These are phyloP conservation scores for Hysterangium stoloniferum DNA, from an alignment of 768 basidiomycete species.

Conservation along the genomic window DNA sequence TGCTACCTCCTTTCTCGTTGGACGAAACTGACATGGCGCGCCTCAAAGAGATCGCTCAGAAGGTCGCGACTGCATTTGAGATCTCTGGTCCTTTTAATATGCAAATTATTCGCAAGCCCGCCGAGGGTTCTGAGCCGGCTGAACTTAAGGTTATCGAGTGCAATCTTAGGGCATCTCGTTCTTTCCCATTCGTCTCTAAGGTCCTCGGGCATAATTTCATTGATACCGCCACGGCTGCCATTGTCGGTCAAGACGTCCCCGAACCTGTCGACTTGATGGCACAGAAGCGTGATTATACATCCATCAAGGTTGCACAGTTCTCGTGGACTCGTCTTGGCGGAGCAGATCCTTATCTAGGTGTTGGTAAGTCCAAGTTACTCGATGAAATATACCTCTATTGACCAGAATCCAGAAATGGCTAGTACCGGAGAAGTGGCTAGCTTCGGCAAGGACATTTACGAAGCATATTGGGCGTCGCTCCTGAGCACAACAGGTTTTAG, in stretches of 20 bases:
- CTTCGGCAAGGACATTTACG: conserved; percentile 88
- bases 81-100: conserved; percentile 99
- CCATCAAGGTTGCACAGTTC: conserved; percentile 97
- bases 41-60: conserved; percentile 88
- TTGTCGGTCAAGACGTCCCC: conserved; percentile 79
- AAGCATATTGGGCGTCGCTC: conserved; percentile 95
- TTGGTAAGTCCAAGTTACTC: conserved; percentile 51
- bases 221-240: conserved; percentile 84
- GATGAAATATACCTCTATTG: not conserved
- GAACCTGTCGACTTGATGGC: conserved; percentile 90
- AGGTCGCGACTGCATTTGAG: conserved; percentile 90
- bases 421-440: conserved; percentile 96
- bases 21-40: conserved; percentile 68
- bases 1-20: conserved; percentile 89
- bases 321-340: conserved; percentile 95
- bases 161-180: conserved; percentile 94
- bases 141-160: conserved; percentile 98
- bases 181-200: conserved; percentile 99
- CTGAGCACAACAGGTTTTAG: conserved; percentile 95
- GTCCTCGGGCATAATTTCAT: conserved; percentile 97
- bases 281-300: conserved; percentile 79
- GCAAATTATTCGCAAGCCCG: conserved; percentile 89
- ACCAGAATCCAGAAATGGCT: conserved; percentile 80
- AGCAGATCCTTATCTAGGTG: conserved; percentile 94
- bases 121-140: conserved; percentile 42